phyloP scores from a whole-genome alignment of 2,329 filamentous ascomycete genomes.

The Chrysoporthe austroafricana region DNA sequence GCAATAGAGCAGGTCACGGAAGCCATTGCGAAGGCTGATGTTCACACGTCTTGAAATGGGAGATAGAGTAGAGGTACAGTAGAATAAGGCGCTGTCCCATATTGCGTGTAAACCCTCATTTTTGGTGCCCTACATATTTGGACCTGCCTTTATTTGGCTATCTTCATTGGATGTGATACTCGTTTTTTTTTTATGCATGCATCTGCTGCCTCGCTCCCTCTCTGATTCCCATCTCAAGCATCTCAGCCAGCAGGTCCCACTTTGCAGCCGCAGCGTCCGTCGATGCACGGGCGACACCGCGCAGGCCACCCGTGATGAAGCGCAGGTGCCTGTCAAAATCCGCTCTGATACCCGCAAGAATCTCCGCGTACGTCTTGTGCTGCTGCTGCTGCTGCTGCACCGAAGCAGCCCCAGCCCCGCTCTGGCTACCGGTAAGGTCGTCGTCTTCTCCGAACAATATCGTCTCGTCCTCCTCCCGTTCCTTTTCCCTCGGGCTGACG shows the following conservation, averaged over 20 bases:
- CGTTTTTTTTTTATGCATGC: not conserved
- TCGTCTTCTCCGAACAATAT: constrained; percentile 35
- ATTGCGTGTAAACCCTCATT: not conserved
- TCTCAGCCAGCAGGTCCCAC: constrained; percentile 84
- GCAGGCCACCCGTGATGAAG: constrained; percentile 74
- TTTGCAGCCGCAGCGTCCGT: constrained; percentile 61
- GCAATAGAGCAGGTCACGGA: constrained; percentile 34
- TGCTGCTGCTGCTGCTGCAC: not conserved
- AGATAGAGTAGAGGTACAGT: not conserved
- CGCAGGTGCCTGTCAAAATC: constrained; percentile 68
- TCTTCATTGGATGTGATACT: not conserved
- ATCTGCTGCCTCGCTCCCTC: not conserved
- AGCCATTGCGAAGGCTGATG: constrained; percentile 35
- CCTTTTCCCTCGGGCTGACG: constrained; percentile 37
- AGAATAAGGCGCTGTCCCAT: not conserved
- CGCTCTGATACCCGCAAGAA: constrained; percentile 59
- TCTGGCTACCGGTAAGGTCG: constrained; percentile 25
- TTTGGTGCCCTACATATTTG: not conserved
- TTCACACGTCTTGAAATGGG: constrained; percentile 31
- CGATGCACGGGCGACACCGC: constrained; percentile 74
- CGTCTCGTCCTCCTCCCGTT: constrained; percentile 33
- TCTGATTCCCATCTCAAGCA: constrained; percentile 61
- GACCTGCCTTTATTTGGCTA: not conserved
- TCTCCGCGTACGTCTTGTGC: constrained; percentile 51
- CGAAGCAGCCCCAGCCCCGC: not conserved